Evolutionary conservation across 2,329 filamentous ascomycete genomes (phyloP).

Genomic region (Monilinia polystroma): DNA sequence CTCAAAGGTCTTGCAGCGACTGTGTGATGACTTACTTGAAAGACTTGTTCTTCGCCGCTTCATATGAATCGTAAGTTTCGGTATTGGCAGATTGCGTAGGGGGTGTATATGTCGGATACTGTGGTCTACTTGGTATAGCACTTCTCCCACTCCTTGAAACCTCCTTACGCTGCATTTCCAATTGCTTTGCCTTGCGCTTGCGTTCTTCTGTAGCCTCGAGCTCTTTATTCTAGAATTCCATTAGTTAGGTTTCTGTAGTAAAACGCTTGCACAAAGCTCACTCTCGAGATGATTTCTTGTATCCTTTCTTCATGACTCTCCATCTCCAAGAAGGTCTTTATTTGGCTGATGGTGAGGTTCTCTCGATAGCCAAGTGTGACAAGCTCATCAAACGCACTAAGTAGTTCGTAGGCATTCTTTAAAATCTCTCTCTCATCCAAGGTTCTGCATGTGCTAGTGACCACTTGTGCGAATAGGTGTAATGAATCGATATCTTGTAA

Average conservation of each 20-base stretch:
- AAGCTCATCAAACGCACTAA: constrained; percentile 95
- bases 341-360: constrained; percentile 93
- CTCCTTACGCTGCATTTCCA: constrained; percentile 98
- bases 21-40: constrained; percentile 61
- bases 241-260: constrained; percentile 12
- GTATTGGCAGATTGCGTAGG: constrained; percentile 70
- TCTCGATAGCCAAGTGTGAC: constrained; percentile 95
- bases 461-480: constrained; percentile 96
- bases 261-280: constrained; percentile 45
- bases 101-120: constrained; percentile 86
- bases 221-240: constrained; percentile 78
- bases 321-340: constrained; percentile 99
- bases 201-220: constrained; percentile 96
- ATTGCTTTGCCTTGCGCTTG: constrained; percentile 96
- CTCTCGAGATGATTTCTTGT: constrained; percentile 92
- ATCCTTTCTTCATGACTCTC: constrained; percentile 98
- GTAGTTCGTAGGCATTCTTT: constrained; percentile 90
- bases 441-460: constrained; percentile 93
- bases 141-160: constrained; percentile 73
- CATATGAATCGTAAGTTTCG: constrained; percentile 89
- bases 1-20: constrained; percentile 35
- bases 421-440: constrained; percentile 94
- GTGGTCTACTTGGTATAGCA: constrained; percentile 68
- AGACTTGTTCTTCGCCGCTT: constrained; percentile 94
- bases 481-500: constrained; percentile 98